Percentiles rank a stretch among this genome's conserved stretches.
Conservation (phyloP, 257 asterid species). For the Oldenlandia corymbosa region DNA sequence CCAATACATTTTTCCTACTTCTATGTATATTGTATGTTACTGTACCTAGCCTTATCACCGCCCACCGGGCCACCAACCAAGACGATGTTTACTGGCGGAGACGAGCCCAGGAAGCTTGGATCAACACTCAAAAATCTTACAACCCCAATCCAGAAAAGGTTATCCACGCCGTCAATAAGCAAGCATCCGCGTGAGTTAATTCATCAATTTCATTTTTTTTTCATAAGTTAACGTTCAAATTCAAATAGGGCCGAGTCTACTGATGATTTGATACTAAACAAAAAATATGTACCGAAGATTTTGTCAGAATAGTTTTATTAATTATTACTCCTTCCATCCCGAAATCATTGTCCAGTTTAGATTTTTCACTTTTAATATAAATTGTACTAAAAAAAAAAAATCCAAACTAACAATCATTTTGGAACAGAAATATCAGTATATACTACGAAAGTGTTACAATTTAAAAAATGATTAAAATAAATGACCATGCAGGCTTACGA, state of each 20-base stretch:
- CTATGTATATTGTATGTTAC: slow-evolving; percentile 28
- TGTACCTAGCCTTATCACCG: slow-evolving; percentile 22
- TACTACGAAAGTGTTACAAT: too few species aligned
- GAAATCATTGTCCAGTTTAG: too few species aligned
- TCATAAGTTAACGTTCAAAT: neutral
- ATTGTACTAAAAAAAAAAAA: too few species aligned
- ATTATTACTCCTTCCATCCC: too few species aligned
- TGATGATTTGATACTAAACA: too few species aligned
- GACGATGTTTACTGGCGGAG: slow-evolving; percentile 43
- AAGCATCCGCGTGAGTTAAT: slow-evolving; percentile 27
- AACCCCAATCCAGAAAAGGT: slow-evolving; percentile 43
- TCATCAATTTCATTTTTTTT: neutral
- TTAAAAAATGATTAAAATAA: too few species aligned
- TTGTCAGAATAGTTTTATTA: too few species aligned
- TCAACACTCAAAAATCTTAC: slow-evolving; percentile 36
- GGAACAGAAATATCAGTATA: too few species aligned
- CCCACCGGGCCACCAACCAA: slow-evolving; percentile 18
- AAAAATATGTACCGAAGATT: too few species aligned
- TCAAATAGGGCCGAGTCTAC: too few species aligned
- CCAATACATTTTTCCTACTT: slow-evolving; percentile 16
- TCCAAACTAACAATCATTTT: too few species aligned
- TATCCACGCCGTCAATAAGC: slow-evolving; percentile 34
- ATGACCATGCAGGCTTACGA: slow-evolving; percentile 26
- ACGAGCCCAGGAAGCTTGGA: slow-evolving; percentile 49
- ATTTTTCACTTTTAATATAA: too few species aligned